Base-by-base conservation (phyloP, 192 early-diverging fungal genomes). In the Coemansia sp. region DNA sequence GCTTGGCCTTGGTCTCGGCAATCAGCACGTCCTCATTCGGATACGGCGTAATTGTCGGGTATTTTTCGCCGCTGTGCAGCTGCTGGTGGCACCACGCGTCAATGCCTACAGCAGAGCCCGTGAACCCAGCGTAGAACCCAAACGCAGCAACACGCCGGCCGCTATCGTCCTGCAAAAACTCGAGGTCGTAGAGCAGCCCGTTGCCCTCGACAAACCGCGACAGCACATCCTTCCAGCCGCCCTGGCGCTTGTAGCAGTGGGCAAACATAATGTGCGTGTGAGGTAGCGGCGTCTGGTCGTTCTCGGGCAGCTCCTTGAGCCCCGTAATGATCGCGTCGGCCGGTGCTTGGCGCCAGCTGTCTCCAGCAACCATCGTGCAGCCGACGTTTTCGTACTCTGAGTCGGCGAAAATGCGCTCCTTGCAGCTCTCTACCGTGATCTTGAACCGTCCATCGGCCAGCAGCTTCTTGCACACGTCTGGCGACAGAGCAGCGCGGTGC, bases 261-360 rank as follows among this genome's bases (percentile, higher is more conserved):
- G 96, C 96, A 78, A 98, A 98, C 86, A 95, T 94, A 69, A 98
- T 95, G 83, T 98, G 96, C 49, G 87, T 87, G 75, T 98, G 96
- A 12, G 86, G 76, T 21, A 98, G 87, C 51, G 96, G 92, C 23
- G 91, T 87, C 41, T 85, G 79, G 82, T 97, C 95, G 75, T 91
- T 90, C 69, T 96, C 94, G 27, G 96, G 95, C 22, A 98, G 86
- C 75, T 98, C 96, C 87, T 98, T 98, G 50, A 98, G 86, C 14
- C 94, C 96, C 29, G 95, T 86, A 70, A 98, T 92, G 68, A 93
- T 96, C n/a, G 95, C 93, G 52, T 94, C 90, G 39, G 74, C 55
- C 49, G 96, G 96, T 2, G 95, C 96, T 54, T 74, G 70, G 75
- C 87, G 84, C 96, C 96, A 98, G 48, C 85, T 84, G 59, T 90